These are phyloP conservation scores for Mycena belliarum DNA, from an alignment of 768 basidiomycete genomes.

Conservation along the genomic window DNA sequence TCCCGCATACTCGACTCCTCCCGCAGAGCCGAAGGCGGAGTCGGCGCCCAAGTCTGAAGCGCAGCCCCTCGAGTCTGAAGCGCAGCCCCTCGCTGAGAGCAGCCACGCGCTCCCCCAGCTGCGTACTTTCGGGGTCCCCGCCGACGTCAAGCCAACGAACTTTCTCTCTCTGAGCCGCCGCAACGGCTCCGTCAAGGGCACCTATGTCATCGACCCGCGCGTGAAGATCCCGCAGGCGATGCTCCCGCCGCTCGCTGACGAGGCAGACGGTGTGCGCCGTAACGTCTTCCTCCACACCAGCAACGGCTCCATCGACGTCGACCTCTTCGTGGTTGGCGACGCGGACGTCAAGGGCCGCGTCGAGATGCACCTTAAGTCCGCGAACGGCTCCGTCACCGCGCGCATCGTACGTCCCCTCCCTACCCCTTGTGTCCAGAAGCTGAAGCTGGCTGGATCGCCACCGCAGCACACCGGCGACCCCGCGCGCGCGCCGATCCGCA, in stretches of 20 bases:
- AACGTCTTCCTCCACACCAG: slow-evolving; percentile 38
- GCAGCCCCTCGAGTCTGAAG: too few relatives aligned
- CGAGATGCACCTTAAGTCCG: slow-evolving; percentile 22
- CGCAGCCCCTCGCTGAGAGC: too few relatives aligned
- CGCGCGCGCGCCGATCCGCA: slow-evolving; percentile 27
- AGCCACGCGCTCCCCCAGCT: too few relatives aligned
- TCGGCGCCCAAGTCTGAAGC: background rate
- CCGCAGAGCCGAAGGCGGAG: too few relatives aligned
- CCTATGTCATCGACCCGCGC: slow-evolving; percentile 45
- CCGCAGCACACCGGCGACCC: background rate
- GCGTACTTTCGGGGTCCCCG: too few relatives aligned
- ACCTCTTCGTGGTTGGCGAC: slow-evolving; percentile 37
- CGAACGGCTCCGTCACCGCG: slow-evolving; percentile 30
- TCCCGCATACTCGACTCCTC: slow-evolving; percentile 3
- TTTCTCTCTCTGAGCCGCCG: slow-evolving; percentile 31
- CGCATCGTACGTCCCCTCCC: background rate
- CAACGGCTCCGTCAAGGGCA: slow-evolving; percentile 34
- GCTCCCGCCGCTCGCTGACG: slow-evolving; percentile 39
- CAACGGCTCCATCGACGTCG: slow-evolving; percentile 38
- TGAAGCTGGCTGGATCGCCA: too few relatives aligned
- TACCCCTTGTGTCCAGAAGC: too few relatives aligned
- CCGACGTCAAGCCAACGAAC: slow-evolving; percentile 32
- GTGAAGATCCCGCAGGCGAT: slow-evolving; percentile 39
- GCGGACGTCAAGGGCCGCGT: slow-evolving; percentile 4
- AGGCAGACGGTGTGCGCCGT: slow-evolving; percentile 40